Evolutionary conservation across 2,329 filamentous ascomycete species (phyloP).

Genomic region (Ascocoryne sarcoides): DNA sequence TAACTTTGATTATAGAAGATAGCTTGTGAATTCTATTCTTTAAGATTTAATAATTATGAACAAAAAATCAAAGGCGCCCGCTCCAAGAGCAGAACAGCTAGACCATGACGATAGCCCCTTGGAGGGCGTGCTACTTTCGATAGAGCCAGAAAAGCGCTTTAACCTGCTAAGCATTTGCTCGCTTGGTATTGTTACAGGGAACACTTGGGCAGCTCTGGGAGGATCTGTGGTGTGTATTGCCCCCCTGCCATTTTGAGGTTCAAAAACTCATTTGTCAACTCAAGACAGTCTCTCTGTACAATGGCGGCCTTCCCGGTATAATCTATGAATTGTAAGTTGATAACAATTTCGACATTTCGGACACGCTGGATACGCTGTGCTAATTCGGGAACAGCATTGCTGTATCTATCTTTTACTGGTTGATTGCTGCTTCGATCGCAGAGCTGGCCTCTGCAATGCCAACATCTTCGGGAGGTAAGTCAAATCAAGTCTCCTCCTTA

Average conservation of each 20-base stretch:
- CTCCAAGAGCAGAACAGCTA: too few species aligned
- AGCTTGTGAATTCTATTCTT: too few species aligned
- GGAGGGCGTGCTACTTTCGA: too few species aligned
- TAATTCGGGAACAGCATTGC: slow-evolving; percentile 34
- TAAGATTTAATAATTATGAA: too few species aligned
- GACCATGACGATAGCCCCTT: too few species aligned
- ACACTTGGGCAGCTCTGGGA: slow-evolving; percentile 35
- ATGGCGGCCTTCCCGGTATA: slow-evolving; percentile 51
- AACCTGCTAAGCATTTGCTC: slow-evolving; percentile 35
- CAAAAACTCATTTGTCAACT: background rate
- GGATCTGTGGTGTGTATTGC: slow-evolving; percentile 36
- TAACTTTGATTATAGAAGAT: too few species aligned
- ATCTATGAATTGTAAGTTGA: slow-evolving; percentile 46
- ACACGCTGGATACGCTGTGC: slow-evolving; percentile 31
- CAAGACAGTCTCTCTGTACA: slow-evolving; percentile 39
- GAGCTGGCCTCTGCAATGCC: slow-evolving; percentile 39
- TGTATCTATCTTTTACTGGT: slow-evolving; percentile 39
- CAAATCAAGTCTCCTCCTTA: background rate
- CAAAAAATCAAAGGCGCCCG: too few species aligned
- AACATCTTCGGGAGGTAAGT: slow-evolving; percentile 29
- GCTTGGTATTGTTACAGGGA: slow-evolving; percentile 35
- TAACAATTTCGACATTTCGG: too few species aligned
- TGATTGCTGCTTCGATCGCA: slow-evolving; percentile 41
- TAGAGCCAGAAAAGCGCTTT: too few species aligned
- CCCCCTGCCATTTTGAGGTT: background rate